Evolutionary conservation across 352 stramenopile genomes (phyloP).

Genomic region (Aphanomyces astaci): DNA sequence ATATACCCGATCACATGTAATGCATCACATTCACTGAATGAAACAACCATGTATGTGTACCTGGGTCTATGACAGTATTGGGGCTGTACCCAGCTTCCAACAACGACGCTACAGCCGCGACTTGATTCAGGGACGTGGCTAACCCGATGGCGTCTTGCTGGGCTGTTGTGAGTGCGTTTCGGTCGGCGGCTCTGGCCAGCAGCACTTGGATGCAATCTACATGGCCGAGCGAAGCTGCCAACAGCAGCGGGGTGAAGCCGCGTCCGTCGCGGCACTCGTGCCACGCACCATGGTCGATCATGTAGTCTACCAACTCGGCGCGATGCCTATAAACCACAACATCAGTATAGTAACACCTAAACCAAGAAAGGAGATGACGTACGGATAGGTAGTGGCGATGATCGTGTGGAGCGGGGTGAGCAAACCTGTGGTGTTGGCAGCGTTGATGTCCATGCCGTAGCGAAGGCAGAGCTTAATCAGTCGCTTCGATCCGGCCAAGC

Average conservation of each 20-base stretch:
- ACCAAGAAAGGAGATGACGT: too few relatives aligned
- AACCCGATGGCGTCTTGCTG: constrained; percentile 3
- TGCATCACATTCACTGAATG: too few relatives aligned
- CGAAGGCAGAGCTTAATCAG: constrained; percentile 79
- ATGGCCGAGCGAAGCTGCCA: constrained; percentile 51
- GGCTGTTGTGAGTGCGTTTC: constrained; percentile 33
- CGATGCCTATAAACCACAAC: constrained; percentile 29
- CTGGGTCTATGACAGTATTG: not conserved
- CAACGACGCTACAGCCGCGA: constrained; percentile 38
- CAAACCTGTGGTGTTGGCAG: constrained; percentile 42
- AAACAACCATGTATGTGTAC: too few relatives aligned
- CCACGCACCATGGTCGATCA: constrained; percentile 82
- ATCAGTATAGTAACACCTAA: too few relatives aligned
- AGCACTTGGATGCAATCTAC: constrained; percentile 57
- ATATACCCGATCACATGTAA: not conserved
- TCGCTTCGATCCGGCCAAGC: constrained; percentile 57
- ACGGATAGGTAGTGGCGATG: constrained; percentile 30
- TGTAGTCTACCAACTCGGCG: constrained; percentile 54
- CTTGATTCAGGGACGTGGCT: constrained; percentile 29
- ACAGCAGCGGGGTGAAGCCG: constrained; percentile 53
- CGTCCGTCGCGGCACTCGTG: constrained; percentile 59
- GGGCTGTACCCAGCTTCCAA: constrained; percentile 25
- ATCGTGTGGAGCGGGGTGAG: constrained; percentile 62
- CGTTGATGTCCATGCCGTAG: constrained; percentile 62
- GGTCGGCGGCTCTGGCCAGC: constrained; percentile 49